Percentiles rank a stretch among this genome's conserved stretches.
Conservation (phyloP, 176 grass and related monocot genomes). For the Ananas comosus region DNA sequence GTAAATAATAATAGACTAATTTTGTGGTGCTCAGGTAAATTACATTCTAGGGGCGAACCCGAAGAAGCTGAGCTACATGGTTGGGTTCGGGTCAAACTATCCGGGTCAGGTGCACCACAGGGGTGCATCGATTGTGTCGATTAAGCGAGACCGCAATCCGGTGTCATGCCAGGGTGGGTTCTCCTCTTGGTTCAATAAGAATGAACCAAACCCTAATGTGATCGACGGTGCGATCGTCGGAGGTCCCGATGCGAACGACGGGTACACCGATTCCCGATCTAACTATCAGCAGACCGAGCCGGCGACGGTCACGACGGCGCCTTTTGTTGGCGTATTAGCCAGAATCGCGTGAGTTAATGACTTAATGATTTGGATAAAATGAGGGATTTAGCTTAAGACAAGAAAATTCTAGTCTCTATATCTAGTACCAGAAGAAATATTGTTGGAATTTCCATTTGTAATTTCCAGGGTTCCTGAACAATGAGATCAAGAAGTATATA, state of each 20-base stretch:
- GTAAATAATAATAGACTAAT: too few relatives aligned
- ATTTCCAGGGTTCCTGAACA: too few relatives aligned
- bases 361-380: too few relatives aligned
- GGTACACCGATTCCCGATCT: constrained; percentile 28
- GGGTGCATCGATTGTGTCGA: constrained; percentile 53
- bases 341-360: constrained; percentile 29
- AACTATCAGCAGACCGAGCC: constrained; percentile 48
- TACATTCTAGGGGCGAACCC: constrained; percentile 69
- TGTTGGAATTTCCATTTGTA: too few relatives aligned
- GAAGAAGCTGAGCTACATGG: constrained; percentile 72
- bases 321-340: constrained; percentile 57
- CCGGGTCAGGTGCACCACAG: constrained; percentile 60
- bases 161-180: constrained; percentile 46
- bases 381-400: too few relatives aligned
- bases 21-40: constrained; percentile 23
- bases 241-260: constrained; percentile 36
- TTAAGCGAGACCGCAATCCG: constrained; percentile 7
- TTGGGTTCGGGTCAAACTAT: constrained; percentile 38
- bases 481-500: too few relatives aligned
- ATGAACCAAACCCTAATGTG: constrained; percentile 45
- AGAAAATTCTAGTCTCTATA: too few relatives aligned
- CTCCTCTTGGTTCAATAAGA: constrained; percentile 18
- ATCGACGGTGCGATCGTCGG: constrained; percentile 60
- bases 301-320: constrained; percentile 37
- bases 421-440: too few relatives aligned